These are phyloP conservation scores for Pouteria campechiana DNA, from an alignment of 179 eudicot genomes.

Conservation along the genomic window DNA sequence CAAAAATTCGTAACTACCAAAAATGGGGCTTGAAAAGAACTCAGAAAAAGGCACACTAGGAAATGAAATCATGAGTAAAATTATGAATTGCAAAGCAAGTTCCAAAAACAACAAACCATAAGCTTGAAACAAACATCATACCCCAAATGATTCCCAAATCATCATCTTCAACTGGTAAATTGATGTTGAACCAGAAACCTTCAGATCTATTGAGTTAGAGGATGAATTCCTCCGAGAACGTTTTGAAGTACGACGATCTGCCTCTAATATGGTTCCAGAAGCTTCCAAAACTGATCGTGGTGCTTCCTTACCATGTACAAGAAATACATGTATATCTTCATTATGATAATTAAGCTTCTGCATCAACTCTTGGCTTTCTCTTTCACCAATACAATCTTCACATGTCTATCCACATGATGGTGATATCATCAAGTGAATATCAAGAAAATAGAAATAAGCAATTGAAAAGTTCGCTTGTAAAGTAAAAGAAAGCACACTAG, in stretches of 20 bases:
- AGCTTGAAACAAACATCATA: constrained; percentile 34
- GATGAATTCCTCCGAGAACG: constrained; percentile 77
- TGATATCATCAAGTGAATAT: not conserved
- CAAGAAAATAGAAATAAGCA: too few species aligned
- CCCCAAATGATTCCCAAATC: constrained; percentile 99
- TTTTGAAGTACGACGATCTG: constrained; percentile 84
- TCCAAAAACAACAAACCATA: too few species aligned
- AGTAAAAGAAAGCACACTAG: too few species aligned
- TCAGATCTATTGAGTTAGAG: constrained; percentile 70
- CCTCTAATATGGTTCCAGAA: constrained; percentile 53
- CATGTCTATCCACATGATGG: too few species aligned
- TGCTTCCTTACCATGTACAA: constrained; percentile 84
- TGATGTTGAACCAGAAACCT: constrained; percentile 87
- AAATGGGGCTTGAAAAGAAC: too few species aligned
- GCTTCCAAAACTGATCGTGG: constrained; percentile 88
- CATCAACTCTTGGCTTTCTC: constrained; percentile 83
- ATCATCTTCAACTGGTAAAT: constrained; percentile 92
- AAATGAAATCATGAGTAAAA: not conserved
- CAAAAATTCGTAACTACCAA: too few species aligned
- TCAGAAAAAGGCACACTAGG: not conserved
- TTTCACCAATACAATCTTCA: constrained; percentile 89
- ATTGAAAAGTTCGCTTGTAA: too few species aligned
- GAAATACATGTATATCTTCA: constrained; percentile 78
- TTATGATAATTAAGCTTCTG: constrained; percentile 74
- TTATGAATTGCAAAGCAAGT: too few species aligned